Percentiles rank a stretch among this genome's conserved stretches.
Conservation (phyloP, 129 eudicot genomes). For the Flaveria bidentis region DNA sequence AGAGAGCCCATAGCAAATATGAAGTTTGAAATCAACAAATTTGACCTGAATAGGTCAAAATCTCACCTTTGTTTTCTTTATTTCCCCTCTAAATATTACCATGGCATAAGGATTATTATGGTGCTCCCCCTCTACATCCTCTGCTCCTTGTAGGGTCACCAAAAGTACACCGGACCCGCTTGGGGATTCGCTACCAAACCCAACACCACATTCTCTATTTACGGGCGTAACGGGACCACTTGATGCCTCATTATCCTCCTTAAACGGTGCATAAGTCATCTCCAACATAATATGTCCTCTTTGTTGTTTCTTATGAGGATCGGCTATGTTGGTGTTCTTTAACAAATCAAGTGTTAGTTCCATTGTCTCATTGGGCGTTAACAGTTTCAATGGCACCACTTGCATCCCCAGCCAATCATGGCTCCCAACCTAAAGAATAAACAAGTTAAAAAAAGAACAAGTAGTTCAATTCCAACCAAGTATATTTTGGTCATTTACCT, state of each 20-base stretch:
- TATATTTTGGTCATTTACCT: constrained; percentile 40
- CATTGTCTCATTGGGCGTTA: constrained; percentile 67
- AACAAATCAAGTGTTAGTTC: constrained; percentile 73
- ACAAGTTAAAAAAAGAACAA: neutral
- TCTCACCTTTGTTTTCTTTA: constrained; percentile 72
- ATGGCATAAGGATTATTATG: constrained; percentile 76
- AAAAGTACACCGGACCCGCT: constrained; percentile 55
- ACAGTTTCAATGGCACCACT: constrained; percentile 63
- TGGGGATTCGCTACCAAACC: constrained; percentile 33
- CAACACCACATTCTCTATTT: constrained; percentile 34
- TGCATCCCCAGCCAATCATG: constrained; percentile 82
- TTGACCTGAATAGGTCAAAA: constrained; percentile 15
- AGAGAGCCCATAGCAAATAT: neutral
- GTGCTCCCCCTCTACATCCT: constrained; percentile 70
- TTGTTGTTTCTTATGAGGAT: constrained; percentile 55
- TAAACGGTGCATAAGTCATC: constrained; percentile 76
- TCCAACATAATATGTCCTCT: constrained; percentile 77
- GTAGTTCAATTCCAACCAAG: neutral
- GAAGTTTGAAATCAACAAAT: neutral
- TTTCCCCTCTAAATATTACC: constrained; percentile 68
- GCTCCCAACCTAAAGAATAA: constrained; percentile 59
- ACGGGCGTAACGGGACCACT: constrained; percentile 37
- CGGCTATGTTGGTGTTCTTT: constrained; percentile 49
- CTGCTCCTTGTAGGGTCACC: constrained; percentile 73
- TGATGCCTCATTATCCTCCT: constrained; percentile 47